These are phyloP conservation scores for Microthlaspi erraticum DNA, from an alignment of 345 rosid genomes.

Conservation along the genomic window DNA sequence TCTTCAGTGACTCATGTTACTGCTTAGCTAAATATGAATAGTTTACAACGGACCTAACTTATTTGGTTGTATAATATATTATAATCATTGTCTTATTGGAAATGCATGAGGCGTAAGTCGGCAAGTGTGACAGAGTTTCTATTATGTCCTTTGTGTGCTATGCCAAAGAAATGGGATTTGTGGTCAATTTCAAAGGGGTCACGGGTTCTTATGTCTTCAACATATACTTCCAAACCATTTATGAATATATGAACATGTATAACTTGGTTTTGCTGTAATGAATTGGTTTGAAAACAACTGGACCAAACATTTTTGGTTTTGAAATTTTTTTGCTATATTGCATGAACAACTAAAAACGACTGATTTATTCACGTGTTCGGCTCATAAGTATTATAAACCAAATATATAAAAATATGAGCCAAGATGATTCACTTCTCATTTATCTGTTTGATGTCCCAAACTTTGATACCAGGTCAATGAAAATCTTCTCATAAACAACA, in stretches of 20 bases:
- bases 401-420: background rate
- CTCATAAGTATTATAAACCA: background rate
- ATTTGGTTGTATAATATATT: constrained; percentile 7
- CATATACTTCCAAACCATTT: constrained; percentile 38
- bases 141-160: constrained; percentile 36
- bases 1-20: constrained; percentile 15
- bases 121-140: constrained; percentile 41
- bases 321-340: background rate
- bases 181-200: constrained; percentile 38
- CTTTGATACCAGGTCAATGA: background rate
- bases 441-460: background rate
- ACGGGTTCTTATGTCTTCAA: constrained; percentile 39
- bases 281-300: background rate
- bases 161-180: constrained; percentile 30
- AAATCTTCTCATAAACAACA: background rate
- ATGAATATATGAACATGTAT: background rate
- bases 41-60: constrained; percentile 1
- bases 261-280: background rate
- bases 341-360: background rate
- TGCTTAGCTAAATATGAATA: constrained; percentile 25
- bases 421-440: background rate
- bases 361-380: too few relatives aligned
- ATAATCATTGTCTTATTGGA: constrained; percentile 10
- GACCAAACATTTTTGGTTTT: background rate
- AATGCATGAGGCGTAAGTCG: constrained; percentile 31